phyloP scores from a whole-genome alignment of 1,284 basidiomycete species.

The Ustilago esculenta region DNA sequence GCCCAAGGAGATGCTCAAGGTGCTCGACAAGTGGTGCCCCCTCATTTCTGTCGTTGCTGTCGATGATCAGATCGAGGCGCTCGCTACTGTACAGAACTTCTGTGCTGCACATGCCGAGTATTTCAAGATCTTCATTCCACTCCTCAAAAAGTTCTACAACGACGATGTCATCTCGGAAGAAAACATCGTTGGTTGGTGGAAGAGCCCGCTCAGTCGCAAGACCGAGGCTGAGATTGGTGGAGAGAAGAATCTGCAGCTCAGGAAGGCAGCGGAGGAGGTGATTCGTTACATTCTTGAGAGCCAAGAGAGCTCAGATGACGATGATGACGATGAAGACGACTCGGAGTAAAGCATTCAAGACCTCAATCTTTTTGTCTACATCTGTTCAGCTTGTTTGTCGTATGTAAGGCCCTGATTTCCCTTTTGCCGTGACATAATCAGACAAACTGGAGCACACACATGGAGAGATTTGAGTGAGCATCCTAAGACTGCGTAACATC shows the following conservation, averaged over 20 bases:
- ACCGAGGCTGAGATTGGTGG: conserved; percentile 30
- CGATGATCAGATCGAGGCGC: conserved; percentile 66
- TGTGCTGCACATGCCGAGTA: conserved; percentile 38
- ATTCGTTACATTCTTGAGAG: conserved; percentile 67
- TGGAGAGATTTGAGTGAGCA: too few species aligned
- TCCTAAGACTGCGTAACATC: too few species aligned
- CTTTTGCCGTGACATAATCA: too few species aligned
- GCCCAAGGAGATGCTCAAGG: conserved; percentile 50
- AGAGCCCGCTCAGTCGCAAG: conserved; percentile 33
- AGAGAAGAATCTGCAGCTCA: conserved; percentile 63
- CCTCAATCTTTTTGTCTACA: too few species aligned
- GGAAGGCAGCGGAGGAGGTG: conserved; percentile 67
- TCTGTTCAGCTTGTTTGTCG: too few species aligned
- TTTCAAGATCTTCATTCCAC: conserved; percentile 67
- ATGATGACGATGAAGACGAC: conserved; percentile 48
- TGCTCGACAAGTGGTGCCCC: conserved; percentile 67
- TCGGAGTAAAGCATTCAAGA: conserved; percentile 1
- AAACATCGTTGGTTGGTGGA: conserved; percentile 68
- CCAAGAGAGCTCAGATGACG: conserved; percentile 65
- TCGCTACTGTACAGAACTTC: conserved; percentile 60
- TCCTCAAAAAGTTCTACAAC: conserved; percentile 69
- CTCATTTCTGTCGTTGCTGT: conserved; percentile 66
- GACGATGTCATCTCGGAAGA: conserved; percentile 69
- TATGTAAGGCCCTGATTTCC: too few species aligned
- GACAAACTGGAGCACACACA: too few species aligned